Evolutionary conservation across 2,329 filamentous ascomycete species (phyloP).

Genomic region (Talaromyces sp.): DNA sequence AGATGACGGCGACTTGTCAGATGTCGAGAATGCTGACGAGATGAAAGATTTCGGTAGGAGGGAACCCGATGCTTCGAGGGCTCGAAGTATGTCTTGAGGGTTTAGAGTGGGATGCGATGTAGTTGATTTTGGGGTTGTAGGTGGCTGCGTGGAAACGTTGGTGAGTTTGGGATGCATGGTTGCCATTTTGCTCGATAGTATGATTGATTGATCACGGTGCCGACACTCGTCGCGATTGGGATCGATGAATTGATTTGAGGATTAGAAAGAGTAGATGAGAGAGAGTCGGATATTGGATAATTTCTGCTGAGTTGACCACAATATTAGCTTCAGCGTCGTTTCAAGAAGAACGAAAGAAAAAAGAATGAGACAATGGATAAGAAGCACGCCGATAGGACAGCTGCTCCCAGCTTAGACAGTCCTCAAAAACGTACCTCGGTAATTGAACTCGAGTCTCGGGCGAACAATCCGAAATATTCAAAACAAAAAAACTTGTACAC

Average conservation of each 20-base stretch:
- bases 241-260: not conserved
- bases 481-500: not conserved
- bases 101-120: conserved; percentile 25
- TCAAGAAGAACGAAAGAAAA: not conserved
- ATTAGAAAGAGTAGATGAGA: not conserved
- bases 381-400: conserved; percentile 1
- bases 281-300: not conserved
- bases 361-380: conserved; percentile 1
- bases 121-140: not conserved
- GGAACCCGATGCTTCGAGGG: conserved; percentile 35
- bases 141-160: not conserved
- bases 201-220: not conserved
- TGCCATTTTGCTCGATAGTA: not conserved
- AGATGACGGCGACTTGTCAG: conserved; percentile 4
- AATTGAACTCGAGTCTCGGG: not conserved
- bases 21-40: not conserved
- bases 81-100: conserved; percentile 37
- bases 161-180: conserved; percentile 7
- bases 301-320: not conserved
- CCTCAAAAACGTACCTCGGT: not conserved
- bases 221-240: not conserved
- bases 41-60: conserved; percentile 28
- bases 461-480: not conserved
- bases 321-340: not conserved
- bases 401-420: not conserved